Percentiles rank a stretch among this genome's conserved stretches.
Conservation (phyloP, 495 filamentous ascomycete species). For the Trichoderma erinaceum region DNA sequence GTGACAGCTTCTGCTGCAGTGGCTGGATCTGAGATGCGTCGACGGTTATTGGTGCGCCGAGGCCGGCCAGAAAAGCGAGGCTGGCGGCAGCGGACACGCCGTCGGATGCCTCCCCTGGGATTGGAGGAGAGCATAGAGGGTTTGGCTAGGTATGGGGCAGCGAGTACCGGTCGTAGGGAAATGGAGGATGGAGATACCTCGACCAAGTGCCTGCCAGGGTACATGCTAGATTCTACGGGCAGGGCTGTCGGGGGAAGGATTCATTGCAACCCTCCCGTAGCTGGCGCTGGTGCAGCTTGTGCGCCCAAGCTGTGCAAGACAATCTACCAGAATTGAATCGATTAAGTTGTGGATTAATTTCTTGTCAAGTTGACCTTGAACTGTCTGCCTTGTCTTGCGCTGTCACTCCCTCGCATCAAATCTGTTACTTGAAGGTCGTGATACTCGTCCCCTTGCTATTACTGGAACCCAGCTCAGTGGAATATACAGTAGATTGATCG, state of each 20-base stretch:
- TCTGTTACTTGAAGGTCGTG: too few species aligned
- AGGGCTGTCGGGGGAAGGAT: constrained; percentile 5
- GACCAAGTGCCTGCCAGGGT: too few species aligned
- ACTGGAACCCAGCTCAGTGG: too few species aligned
- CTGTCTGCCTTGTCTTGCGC: not conserved
- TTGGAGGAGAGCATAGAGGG: not conserved
- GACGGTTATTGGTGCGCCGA: not conserved
- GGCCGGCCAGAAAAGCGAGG: not conserved
- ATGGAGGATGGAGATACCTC: too few species aligned
- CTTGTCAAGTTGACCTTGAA: not conserved
- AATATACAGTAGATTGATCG: too few species aligned
- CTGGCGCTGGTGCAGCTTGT: not conserved
- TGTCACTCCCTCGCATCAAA: too few species aligned
- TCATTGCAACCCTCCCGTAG: not conserved
- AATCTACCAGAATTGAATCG: not conserved
- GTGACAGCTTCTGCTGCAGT: not conserved
- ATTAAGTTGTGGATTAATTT: not conserved
- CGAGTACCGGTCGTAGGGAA: too few species aligned
- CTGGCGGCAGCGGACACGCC: not conserved
- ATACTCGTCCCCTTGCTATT: too few species aligned
- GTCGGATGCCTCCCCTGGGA: not conserved
- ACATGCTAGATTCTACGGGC: not conserved
- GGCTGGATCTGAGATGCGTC: not conserved
- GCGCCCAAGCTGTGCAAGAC: not conserved
- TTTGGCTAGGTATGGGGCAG: too few species aligned